phyloP scores from a whole-genome alignment of 2,329 filamentous ascomycete genomes.

The Sporothrix dimorphospora region DNA sequence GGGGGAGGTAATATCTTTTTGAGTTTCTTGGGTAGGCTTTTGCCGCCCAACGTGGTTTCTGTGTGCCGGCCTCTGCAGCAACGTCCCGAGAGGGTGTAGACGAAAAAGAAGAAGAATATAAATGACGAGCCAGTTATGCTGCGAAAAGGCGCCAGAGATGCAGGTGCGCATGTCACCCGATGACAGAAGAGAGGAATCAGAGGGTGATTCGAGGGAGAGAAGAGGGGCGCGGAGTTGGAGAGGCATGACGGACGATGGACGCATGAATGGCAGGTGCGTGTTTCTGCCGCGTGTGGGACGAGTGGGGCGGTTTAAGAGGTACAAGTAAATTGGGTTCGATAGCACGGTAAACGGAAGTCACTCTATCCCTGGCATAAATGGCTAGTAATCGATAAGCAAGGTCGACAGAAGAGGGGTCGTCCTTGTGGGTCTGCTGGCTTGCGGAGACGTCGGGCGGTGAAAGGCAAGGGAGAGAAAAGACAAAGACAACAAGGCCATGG shows the following conservation, averaged over 20 bases:
- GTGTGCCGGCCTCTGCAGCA: slow-evolving; percentile 4
- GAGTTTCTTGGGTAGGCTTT: not conserved
- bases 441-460: slow-evolving; percentile 14
- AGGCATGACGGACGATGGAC: slow-evolving; percentile 2
- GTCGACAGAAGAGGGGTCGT: slow-evolving; percentile 6
- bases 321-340: not conserved
- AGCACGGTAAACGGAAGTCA: not conserved
- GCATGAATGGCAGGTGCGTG: slow-evolving; percentile 13
- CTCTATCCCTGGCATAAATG: not conserved
- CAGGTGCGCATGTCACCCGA: slow-evolving; percentile 14
- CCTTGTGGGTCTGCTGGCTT: slow-evolving; percentile 8
- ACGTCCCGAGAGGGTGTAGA: not conserved
- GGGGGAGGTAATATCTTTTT: not conserved
- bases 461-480: not conserved
- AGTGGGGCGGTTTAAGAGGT: not conserved
- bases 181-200: too few species aligned
- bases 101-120: not conserved
- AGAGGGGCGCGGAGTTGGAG: not conserved
- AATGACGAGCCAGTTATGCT: not conserved
- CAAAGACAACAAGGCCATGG: not conserved
- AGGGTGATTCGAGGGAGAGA: not conserved
- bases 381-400: not conserved
- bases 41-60: slow-evolving; percentile 11
- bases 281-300: slow-evolving; percentile 5
- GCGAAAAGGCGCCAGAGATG: not conserved